Evolutionary conservation across 2,329 filamentous ascomycete genomes (phyloP).

Genomic region (Elsinoe fawcettii): DNA sequence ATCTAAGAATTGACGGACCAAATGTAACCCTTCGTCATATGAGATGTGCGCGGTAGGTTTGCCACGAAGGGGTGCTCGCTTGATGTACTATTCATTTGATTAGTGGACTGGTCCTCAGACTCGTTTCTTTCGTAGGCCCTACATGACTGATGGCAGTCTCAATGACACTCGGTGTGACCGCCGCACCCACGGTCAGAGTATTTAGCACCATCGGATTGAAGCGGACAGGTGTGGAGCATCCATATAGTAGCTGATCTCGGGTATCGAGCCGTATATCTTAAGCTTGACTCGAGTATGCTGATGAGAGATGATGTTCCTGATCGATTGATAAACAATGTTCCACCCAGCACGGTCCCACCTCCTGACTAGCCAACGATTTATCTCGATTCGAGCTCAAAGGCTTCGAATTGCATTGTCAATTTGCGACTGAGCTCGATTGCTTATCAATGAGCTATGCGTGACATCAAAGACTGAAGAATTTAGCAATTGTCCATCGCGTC

Average conservation of each 20-base stretch:
- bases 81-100: conserved; percentile 57
- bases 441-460: neutral
- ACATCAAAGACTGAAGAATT: neutral
- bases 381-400: neutral
- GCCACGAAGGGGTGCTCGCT: conserved; percentile 64
- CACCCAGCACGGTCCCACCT: conserved; percentile 2
- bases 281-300: neutral
- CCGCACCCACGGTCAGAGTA: conserved; percentile 71
- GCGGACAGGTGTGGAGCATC: neutral
- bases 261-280: neutral
- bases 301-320: neutral
- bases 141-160: conserved; percentile 83
- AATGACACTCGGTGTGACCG: conserved; percentile 80
- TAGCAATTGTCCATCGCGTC: neutral
- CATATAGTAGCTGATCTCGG: neutral
- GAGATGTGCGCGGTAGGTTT: conserved; percentile 86
- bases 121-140: conserved; percentile 30
- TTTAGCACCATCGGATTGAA: conserved; percentile 56
- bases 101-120: too few relatives aligned
- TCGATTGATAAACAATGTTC: neutral
- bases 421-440: neutral
- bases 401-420: neutral
- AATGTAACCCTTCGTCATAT: conserved; percentile 84
- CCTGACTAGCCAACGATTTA: conserved; percentile 1
- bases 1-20: conserved; percentile 77